Base-by-base conservation (phyloP, 768 basidiomycete species). In the Lentinula guzmanii region DNA sequence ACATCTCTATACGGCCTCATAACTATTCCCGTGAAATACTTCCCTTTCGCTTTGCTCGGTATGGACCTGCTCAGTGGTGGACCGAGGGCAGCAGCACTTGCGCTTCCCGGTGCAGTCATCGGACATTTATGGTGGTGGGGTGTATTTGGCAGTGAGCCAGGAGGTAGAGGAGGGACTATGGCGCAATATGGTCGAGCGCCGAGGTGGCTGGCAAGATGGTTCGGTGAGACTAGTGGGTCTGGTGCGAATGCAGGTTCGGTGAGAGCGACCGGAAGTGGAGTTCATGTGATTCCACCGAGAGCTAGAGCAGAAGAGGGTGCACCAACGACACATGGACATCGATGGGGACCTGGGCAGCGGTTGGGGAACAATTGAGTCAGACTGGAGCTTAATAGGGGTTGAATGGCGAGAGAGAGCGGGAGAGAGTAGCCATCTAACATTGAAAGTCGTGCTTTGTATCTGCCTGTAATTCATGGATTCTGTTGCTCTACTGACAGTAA, bases 91-190 rank as follows among this genome's bases (percentile, higher is more conserved):
- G 89, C 86, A 4, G 81, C 84, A 6, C 67, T 76, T 31, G 75
- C 81, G 28, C 69, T 91, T 52, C 86, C 86, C 0, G 93, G 93
- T 7, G 80, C 89, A 37, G 79, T 91, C 35, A 82, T 87, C 2
- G 93, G 93, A 0, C 91, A 95, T 69, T 70, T 83, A 8, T 94
- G 91, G 89, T 92, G 87, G 86, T 90, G 86, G 86, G 69, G 75
- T 28, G 78, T 91, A 7, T 86, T 86, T 79, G 81, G 83, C 28
- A 74, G 75, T 35, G 74, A 71, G 16, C 69, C 77, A n/a, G 79
- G 80, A 31, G 70, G 69, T 28, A 37, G 35, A 5, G 70, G 71
- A 16, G 78, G 85, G 1, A 65, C 70, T 8, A 70, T 84, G 61
- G 72, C 72, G 16, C 43, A 61, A 21, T 78, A 70, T 60, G 83